Conservation (phyloP, 2,329 filamentous ascomycete species). For the Clarireedia monteithiana region DNA sequence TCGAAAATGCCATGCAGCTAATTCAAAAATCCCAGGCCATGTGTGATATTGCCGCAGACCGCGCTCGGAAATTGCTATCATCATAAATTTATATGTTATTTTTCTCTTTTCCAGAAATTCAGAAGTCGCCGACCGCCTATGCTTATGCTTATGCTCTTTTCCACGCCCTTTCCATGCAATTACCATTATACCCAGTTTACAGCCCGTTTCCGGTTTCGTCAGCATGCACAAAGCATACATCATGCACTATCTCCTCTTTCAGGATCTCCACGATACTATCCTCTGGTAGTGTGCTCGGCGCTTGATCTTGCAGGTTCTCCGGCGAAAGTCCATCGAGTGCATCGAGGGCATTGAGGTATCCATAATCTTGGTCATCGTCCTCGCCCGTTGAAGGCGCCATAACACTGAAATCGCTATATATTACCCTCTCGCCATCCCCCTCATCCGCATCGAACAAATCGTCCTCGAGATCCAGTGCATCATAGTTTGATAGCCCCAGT, state of each 20-base stretch:
- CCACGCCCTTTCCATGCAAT: neutral
- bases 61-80: slow-evolving; percentile 50
- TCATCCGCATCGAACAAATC: slow-evolving; percentile 17
- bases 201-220: neutral
- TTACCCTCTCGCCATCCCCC: slow-evolving; percentile 14
- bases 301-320: slow-evolving; percentile 23
- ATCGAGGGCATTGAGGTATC: slow-evolving; percentile 29
- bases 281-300: slow-evolving; percentile 21
- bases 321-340: slow-evolving; percentile 27
- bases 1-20: slow-evolving; percentile 7
- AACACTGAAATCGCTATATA: slow-evolving; percentile 30
- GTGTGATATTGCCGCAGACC: slow-evolving; percentile 81
- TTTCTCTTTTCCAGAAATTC: neutral
- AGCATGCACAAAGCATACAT: slow-evolving; percentile 19
- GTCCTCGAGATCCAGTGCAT: slow-evolving; percentile 29
- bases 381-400: slow-evolving; percentile 23
- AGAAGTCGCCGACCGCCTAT: neutral
- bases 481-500: slow-evolving; percentile 29
- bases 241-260: slow-evolving; percentile 21
- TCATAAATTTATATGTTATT: neutral
- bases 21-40: slow-evolving; percentile 48
- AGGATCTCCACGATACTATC: slow-evolving; percentile 26
- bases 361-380: slow-evolving; percentile 22
- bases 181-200: neutral
- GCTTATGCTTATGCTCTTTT: slow-evolving; percentile 4